Percentiles rank a stretch among this genome's conserved stretches.
Evolutionary conservation across 73 alveolate species (phyloP).

Genomic region (Effrenium voratum): DNA sequence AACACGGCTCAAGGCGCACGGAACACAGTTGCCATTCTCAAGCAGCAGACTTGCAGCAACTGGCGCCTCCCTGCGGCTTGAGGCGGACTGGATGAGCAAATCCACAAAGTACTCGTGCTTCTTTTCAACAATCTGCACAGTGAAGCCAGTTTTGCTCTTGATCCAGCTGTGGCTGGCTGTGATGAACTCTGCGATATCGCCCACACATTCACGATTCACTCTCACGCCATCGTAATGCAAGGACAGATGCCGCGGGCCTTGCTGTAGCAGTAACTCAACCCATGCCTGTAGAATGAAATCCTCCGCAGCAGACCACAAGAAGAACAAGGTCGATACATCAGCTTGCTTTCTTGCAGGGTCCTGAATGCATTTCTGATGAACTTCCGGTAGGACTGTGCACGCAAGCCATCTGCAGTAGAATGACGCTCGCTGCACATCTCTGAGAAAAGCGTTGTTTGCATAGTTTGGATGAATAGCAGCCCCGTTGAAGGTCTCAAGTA

Average conservation of each 20-base stretch:
- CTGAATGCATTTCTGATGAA: not conserved
- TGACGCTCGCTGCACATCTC: not conserved
- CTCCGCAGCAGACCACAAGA: conserved; percentile 52
- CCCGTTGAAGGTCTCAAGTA: not conserved
- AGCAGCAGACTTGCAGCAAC: too few relatives aligned
- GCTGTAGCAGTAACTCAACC: not conserved
- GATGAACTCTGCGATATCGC: not conserved
- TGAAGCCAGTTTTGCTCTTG: not conserved
- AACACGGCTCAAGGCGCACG: too few relatives aligned
- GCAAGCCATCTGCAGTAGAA: not conserved
- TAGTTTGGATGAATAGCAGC: not conserved
- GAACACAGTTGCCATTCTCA: too few relatives aligned
- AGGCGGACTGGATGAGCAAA: not conserved
- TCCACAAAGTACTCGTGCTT: not conserved
- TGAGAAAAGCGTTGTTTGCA: not conserved
- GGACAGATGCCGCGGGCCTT: conserved; percentile 21
- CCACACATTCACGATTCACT: not conserved
- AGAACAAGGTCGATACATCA: conserved; percentile 7
- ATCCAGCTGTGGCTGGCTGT: not conserved
- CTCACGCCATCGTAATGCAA: conserved; percentile 73
- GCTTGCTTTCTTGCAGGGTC: not conserved
- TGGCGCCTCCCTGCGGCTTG: too few relatives aligned
- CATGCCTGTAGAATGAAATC: conserved; percentile 26
- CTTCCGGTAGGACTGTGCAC: conserved; percentile 19
- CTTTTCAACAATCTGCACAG: not conserved